These are phyloP conservation scores for Teunomyces aglyptinius DNA, from an alignment of 805 yeast genomes.

Conservation along the genomic window DNA sequence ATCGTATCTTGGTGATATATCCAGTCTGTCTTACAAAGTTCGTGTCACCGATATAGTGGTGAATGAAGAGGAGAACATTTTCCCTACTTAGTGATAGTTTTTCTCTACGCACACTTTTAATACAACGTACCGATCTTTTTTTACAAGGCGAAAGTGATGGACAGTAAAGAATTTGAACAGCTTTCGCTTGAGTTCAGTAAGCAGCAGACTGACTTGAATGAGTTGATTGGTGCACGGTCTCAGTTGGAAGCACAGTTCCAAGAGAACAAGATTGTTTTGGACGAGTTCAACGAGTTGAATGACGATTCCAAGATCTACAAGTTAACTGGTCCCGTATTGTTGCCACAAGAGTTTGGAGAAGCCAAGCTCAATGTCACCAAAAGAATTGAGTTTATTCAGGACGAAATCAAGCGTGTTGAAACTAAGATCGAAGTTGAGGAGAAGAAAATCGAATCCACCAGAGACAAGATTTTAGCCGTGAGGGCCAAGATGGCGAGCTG, in stretches of 20 bases:
- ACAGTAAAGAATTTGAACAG: conserved; percentile 37
- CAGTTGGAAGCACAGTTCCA: conserved; percentile 90
- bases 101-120: neutral
- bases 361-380: conserved; percentile 83
- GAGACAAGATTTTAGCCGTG: conserved; percentile 52
- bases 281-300: conserved; percentile 65
- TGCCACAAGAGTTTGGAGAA: conserved; percentile 84
- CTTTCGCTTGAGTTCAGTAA: conserved; percentile 45
- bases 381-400: conserved; percentile 81
- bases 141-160: neutral
- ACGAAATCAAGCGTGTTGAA: conserved; percentile 77
- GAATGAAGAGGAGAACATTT: conserved; percentile 33
- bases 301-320: conserved; percentile 80
- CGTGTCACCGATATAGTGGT: conserved; percentile 42
- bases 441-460: conserved; percentile 54
- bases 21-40: conserved; percentile 30
- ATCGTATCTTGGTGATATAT: conserved; percentile 22
- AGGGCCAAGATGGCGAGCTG: conserved; percentile 30
- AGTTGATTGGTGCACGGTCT: conserved; percentile 70
- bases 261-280: conserved; percentile 85
- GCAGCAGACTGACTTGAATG: conserved; percentile 47
- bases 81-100: conserved; percentile 15
- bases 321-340: conserved; percentile 85
- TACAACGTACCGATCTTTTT: neutral
- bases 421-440: conserved; percentile 50